Base-by-base conservation (phyloP, 805 yeast genomes). In the Pichia gijzeniarum region DNA sequence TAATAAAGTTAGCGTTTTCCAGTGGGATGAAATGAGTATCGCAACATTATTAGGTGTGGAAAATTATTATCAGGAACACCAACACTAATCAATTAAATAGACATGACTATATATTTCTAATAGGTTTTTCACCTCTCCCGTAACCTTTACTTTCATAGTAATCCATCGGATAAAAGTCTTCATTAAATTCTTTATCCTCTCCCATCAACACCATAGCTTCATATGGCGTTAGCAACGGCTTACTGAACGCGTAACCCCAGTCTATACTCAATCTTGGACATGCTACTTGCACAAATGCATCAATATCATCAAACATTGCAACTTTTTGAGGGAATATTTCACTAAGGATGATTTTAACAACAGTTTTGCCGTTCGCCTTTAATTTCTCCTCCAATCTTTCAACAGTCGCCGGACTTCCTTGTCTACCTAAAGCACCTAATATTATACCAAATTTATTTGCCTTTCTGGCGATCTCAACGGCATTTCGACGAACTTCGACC, bases 211-310 rank as follows among this genome's bases (percentile, higher is more conserved):
- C 95, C 87, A 86, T 88, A 0, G 96, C 88, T 60, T 93, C 99
- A 61, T 93, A 93, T 0, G 99, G 99, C 0, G 99, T 91, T 47
- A 93, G 66, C 36, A 93, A 67, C 0, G 99, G 99, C 58, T 85
- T 85, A 48, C 80, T 80, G 59, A 93, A 93, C 0, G 99, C 99
- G 62, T 93, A 93, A 0, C 99, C 99, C 99, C 99, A 93, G 63
- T 93, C 99, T 35, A 93, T 91, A 2, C 96, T 87, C 38, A 93
- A 68, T 57, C 99, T 72, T 0, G 99, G 99, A 61, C 99, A 93
- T 0, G 99, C 99, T 3, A 93, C 95, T 64, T 93, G 99, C 13
- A 93, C 85, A 72, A 93, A 93, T 2, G 90, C 95, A 64, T 93
- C 99, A 16, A 91, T 78, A 57, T 87, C 93, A 56, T 87, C 90